These are phyloP conservation scores for Cladophialophora yegresii DNA, from an alignment of 2,329 filamentous ascomycete species.

Conservation along the genomic window DNA sequence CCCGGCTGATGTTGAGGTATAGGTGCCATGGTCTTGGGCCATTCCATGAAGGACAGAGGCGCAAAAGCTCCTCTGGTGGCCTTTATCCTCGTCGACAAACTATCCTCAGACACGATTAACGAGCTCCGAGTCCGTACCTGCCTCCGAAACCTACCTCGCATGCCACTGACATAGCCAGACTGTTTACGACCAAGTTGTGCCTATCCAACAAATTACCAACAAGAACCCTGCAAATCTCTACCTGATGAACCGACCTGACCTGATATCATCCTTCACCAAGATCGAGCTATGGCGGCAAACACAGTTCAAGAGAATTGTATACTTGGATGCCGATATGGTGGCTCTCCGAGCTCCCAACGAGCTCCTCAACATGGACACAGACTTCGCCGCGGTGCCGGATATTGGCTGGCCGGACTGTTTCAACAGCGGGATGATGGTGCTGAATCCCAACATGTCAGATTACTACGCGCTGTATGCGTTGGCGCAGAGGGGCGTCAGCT, in stretches of 20 bases:
- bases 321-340: conserved; percentile 93
- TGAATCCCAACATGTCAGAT: conserved; percentile 82
- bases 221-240: conserved; percentile 76
- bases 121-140: conserved; percentile 68
- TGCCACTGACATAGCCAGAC: conserved; percentile 54
- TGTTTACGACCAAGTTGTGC: conserved; percentile 85
- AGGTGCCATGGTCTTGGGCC: conserved; percentile 91
- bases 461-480: conserved; percentile 83
- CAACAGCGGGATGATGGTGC: conserved; percentile 95
- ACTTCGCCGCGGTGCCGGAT: conserved; percentile 78
- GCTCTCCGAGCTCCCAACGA: conserved; percentile 88
- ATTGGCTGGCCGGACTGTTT: conserved; percentile 98
- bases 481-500: conserved; percentile 84
- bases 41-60: conserved; percentile 89
- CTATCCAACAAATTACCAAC: conserved; percentile 78
- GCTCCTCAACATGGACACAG: conserved; percentile 69
- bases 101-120: conserved; percentile 72
- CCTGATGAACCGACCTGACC: conserved; percentile 87
- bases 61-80: conserved; percentile 83
- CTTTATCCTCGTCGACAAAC: conserved; percentile 76
- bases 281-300: conserved; percentile 90
- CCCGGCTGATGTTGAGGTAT: conserved; percentile 28
- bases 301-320: conserved; percentile 89
- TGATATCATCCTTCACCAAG: conserved; percentile 94
- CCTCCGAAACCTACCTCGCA: background rate